A percentile compares a stretch with the other conserved stretches of the same genome.
These are phyloP conservation scores for Komagataella pastoris DNA, from an alignment of 805 yeast species.

Conservation along the genomic window DNA sequence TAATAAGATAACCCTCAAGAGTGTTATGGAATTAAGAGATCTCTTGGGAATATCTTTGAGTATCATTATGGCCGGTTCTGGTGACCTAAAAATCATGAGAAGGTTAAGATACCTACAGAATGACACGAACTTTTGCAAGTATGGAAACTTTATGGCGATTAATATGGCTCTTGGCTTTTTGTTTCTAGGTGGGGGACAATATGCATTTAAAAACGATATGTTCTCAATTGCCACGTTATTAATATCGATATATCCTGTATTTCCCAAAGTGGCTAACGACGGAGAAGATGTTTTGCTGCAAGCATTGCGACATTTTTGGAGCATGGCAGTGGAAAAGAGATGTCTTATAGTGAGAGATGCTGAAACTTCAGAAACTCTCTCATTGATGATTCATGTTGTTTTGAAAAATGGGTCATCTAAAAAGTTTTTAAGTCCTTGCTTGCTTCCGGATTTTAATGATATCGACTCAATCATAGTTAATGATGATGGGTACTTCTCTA, in stretches of 20 bases:
- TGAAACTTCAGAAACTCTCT: conserved; percentile 40
- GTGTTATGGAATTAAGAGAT: conserved; percentile 43
- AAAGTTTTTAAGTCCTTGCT: conserved; percentile 42
- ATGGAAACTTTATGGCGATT: conserved; percentile 64
- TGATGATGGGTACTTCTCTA: conserved; percentile 38
- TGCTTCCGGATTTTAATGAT: conserved; percentile 45
- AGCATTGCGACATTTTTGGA: conserved; percentile 86
- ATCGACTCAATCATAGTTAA: conserved; percentile 34
- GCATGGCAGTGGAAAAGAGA: conserved; percentile 65
- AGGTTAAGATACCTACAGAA: conserved; percentile 63
- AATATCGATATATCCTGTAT: conserved; percentile 67
- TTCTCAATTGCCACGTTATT: conserved; percentile 58
- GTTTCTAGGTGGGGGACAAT: conserved; percentile 88
- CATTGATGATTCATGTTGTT: conserved; percentile 22
- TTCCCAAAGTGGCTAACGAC: conserved; percentile 27
- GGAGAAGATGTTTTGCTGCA: conserved; percentile 58
- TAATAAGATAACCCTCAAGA: conserved; percentile 36
- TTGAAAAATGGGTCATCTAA: conserved; percentile 23
- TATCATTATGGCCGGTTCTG: conserved; percentile 80
- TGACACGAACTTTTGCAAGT: conserved; percentile 28
- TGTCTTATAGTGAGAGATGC: conserved; percentile 72
- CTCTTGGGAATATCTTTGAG: conserved; percentile 53
- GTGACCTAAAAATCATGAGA: conserved; percentile 69
- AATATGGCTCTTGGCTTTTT: conserved; percentile 80
- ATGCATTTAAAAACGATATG: conserved; percentile 50